phyloP scores from a whole-genome alignment of 371 early-diverging fungal species.

The Circinella umbellata region DNA sequence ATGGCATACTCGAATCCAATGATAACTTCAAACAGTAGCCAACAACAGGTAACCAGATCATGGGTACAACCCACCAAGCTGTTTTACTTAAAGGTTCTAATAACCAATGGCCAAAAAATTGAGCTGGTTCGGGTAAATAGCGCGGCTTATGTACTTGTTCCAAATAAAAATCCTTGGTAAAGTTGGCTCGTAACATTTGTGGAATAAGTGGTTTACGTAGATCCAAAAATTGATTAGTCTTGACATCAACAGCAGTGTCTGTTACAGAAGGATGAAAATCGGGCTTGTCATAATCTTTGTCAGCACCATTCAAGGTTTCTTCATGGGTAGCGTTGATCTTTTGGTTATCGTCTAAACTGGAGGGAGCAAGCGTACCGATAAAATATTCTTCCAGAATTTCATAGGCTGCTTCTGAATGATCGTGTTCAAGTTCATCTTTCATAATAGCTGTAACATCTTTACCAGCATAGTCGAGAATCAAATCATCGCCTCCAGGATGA shows the following conservation, averaged over 20 bases:
- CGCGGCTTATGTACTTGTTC: slow-evolving; percentile 92
- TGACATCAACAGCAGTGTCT: slow-evolving; percentile 47
- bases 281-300: slow-evolving; percentile 46
- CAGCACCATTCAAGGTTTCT: slow-evolving; percentile 19
- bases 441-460: slow-evolving; percentile 75
- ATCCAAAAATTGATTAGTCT: slow-evolving; percentile 81
- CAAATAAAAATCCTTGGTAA: slow-evolving; percentile 82
- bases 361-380: slow-evolving; percentile 62
- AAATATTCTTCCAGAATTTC: slow-evolving; percentile 81
- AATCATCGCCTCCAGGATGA: slow-evolving; percentile 85
- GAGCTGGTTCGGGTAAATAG: slow-evolving; percentile 77
- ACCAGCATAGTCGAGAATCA: slow-evolving; percentile 78
- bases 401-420: slow-evolving; percentile 70
- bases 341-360: slow-evolving; percentile 21
- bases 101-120: slow-evolving; percentile 75
- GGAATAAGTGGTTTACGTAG: slow-evolving; percentile 78
- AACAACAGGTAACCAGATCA: slow-evolving; percentile 84
- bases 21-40: slow-evolving; percentile 36
- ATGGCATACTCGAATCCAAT: slow-evolving; percentile 29
- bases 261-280: slow-evolving; percentile 55
- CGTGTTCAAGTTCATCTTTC: slow-evolving; percentile 76
- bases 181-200: slow-evolving; percentile 78
- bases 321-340: slow-evolving; percentile 20
- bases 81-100: slow-evolving; percentile 87
- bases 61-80: slow-evolving; percentile 92